Evolutionary conservation across 441 rosid species (phyloP).

Genomic region (Pelargonium australe): DNA sequence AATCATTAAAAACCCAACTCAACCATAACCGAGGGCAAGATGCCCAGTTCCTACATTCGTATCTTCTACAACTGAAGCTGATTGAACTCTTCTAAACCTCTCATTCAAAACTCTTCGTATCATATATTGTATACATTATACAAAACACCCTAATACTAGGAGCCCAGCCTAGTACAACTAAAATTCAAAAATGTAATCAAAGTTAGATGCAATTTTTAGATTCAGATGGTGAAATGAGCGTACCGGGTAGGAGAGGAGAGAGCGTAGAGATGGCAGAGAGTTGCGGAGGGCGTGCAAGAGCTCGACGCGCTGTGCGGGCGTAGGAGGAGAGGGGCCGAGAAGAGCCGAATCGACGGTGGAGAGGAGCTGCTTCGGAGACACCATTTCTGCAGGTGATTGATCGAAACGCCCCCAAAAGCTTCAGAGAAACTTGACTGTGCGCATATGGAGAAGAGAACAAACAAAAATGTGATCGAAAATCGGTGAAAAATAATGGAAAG

Average conservation of each 20-base stretch:
- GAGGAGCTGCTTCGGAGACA: conserved; percentile 65
- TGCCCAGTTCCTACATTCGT: not conserved
- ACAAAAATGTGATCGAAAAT: not conserved
- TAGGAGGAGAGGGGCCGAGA: conserved; percentile 59
- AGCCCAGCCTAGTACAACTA: not conserved
- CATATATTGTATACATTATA: not conserved
- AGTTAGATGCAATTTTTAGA: not conserved
- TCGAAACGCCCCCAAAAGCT: not conserved
- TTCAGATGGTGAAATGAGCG: not conserved
- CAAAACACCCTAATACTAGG: not conserved
- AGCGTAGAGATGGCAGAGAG: conserved; percentile 49
- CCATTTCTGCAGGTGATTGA: conserved; percentile 33
- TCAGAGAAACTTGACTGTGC: not conserved
- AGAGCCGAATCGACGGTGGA: conserved; percentile 66
- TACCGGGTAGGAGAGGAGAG: conserved; percentile 73
- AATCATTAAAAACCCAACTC: not conserved
- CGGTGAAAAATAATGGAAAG: not conserved
- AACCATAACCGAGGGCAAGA: not conserved
- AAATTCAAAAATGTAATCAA: not conserved
- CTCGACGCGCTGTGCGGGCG: conserved; percentile 65
- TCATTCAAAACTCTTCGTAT: not conserved
- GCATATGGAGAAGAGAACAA: not conserved
- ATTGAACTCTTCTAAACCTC: not conserved
- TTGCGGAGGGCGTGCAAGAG: conserved; percentile 73
- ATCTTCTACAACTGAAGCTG: not conserved